Conservation (phyloP, 1,284 basidiomycete species). For the Rhodotorula sp. region DNA sequence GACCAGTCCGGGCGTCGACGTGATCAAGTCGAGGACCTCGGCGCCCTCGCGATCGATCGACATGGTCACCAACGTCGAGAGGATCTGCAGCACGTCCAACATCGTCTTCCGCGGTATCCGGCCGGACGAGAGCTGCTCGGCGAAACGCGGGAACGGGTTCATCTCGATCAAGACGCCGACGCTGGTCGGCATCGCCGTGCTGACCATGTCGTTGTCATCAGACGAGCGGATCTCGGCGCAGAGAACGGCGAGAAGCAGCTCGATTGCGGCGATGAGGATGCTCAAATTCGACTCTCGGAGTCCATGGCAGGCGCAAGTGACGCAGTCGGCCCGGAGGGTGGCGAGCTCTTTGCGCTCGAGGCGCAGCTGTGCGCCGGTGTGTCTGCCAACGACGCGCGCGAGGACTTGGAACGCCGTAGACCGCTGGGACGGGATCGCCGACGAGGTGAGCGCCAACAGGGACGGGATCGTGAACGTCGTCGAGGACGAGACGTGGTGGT, state of each 20-base stretch:
- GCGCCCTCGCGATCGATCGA: conserved; percentile 50
- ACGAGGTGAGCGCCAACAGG: conserved; percentile 29
- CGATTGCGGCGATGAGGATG: conserved; percentile 17
- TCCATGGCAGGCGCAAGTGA: conserved; percentile 5
- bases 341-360: conserved; percentile 22
- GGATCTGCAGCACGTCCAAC: conserved; percentile 61
- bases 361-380: not conserved
- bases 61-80: conserved; percentile 59
- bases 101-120: conserved; percentile 57
- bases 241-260: conserved; percentile 9
- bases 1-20: conserved; percentile 9
- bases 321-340: conserved; percentile 3
- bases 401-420: conserved; percentile 28
- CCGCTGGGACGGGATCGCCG: conserved; percentile 36
- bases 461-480: conserved; percentile 27
- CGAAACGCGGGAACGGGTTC: conserved; percentile 57
- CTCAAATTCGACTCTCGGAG: conserved; percentile 28
- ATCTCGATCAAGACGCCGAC: conserved; percentile 14
- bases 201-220: too few species aligned
- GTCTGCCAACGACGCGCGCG: conserved; percentile 10
- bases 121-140: conserved; percentile 51
- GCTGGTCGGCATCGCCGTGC: conserved; percentile 10
- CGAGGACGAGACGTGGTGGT: conserved; percentile 34
- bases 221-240: not conserved
- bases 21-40: conserved; percentile 4